These are phyloP conservation scores for Auriscalpium microsporum DNA, from an alignment of 768 basidiomycete species.

Conservation along the genomic window DNA sequence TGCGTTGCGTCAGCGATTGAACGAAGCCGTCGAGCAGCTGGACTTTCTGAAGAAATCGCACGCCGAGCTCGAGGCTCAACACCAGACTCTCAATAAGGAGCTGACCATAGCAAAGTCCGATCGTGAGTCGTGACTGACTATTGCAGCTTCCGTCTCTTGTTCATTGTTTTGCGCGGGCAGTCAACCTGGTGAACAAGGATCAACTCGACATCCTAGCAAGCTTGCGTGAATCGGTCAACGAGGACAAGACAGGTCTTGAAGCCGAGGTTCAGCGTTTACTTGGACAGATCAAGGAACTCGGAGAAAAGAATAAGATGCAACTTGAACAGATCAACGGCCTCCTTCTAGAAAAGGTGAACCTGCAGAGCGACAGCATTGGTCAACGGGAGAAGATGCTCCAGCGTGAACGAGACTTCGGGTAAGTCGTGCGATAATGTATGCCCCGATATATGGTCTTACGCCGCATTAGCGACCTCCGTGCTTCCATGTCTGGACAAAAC, in stretches of 20 bases:
- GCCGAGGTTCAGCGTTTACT: conserved; percentile 55
- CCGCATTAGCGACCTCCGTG: conserved; percentile 57
- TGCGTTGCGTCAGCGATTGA: conserved; percentile 78
- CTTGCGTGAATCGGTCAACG: conserved; percentile 80
- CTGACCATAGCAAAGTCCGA: conserved; percentile 81
- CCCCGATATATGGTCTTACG: not conserved
- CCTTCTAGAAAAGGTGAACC: conserved; percentile 83
- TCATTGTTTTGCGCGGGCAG: conserved; percentile 31
- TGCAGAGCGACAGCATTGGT: conserved; percentile 86
- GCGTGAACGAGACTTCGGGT: conserved; percentile 83
- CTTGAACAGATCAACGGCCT: conserved; percentile 79
- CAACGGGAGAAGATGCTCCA: conserved; percentile 82
- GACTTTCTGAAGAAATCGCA: conserved; percentile 63
- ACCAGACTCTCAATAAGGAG: conserved; percentile 53
- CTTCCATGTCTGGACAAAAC: conserved; percentile 68
- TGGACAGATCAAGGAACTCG: conserved; percentile 59
- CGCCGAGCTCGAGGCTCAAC: conserved; percentile 62
- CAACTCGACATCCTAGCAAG: conserved; percentile 84
- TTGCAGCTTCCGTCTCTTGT: not conserved
- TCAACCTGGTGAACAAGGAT: conserved; percentile 87
- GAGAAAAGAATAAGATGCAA: conserved; percentile 85
- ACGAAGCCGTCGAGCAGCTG: conserved; percentile 79
- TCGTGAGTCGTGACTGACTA: conserved; percentile 36
- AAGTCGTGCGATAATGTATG: conserved; percentile 16
- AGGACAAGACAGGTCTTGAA: conserved; percentile 75